A percentile compares a stretch with the other conserved stretches of the same genome.
phyloP scores from a whole-genome alignment of 345 rosid genomes.

The Cardamine chenopodiifolia region DNA sequence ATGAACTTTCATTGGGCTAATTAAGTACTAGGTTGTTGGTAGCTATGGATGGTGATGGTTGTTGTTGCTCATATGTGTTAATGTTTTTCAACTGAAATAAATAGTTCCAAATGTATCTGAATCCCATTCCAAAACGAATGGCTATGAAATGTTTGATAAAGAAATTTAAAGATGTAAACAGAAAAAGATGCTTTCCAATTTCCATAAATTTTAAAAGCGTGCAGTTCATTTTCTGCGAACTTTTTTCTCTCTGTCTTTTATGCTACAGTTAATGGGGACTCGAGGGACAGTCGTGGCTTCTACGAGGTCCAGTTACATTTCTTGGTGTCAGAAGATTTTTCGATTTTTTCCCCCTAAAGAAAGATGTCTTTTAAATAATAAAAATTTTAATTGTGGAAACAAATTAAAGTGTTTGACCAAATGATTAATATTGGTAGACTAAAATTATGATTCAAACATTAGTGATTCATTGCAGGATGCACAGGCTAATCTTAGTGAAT shows the following conservation, averaged over 20 bases:
- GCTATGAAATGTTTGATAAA: background rate
- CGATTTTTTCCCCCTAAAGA: background rate
- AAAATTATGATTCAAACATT: background rate
- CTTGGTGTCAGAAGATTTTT: constrained; percentile 26
- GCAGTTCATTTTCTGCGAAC: constrained; percentile 22
- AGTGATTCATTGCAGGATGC: background rate
- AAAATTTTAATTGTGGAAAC: background rate
- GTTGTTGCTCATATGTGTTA: too few relatives aligned
- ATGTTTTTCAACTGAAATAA: too few relatives aligned
- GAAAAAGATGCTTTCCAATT: constrained; percentile 30
- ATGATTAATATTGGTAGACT: background rate
- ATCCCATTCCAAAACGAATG: constrained; percentile 21
- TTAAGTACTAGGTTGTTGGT: too few relatives aligned
- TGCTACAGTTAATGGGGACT: constrained; percentile 35
- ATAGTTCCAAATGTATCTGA: background rate
- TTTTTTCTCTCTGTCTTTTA: constrained; percentile 18
- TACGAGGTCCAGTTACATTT: constrained; percentile 44
- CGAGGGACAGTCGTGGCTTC: constrained; percentile 45
- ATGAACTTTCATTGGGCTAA: too few relatives aligned
- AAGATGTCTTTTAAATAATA: background rate
- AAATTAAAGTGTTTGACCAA: background rate
- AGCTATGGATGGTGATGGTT: too few relatives aligned
- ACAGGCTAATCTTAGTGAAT: too few relatives aligned
- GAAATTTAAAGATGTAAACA: background rate
- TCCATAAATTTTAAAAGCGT: constrained; percentile 9